Evolutionary conservation across 257 asterid species (phyloP).

Genomic region (Jaltomata sinuosa): DNA sequence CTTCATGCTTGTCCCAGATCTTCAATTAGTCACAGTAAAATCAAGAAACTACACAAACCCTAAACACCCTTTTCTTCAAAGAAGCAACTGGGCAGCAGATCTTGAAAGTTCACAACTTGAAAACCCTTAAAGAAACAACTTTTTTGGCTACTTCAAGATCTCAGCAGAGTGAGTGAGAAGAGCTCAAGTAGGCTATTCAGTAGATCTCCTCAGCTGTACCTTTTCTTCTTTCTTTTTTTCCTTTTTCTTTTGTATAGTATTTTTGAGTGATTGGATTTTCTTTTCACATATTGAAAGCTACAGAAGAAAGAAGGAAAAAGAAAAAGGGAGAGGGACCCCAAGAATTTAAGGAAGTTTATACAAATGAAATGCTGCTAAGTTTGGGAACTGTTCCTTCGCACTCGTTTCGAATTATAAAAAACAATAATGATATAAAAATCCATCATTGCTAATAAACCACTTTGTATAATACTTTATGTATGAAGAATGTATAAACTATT

Average conservation of each 20-base stretch:
- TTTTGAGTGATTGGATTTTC: neutral
- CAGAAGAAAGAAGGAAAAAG: neutral
- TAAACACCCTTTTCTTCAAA: neutral
- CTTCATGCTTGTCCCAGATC: conserved; percentile 21
- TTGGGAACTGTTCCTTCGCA: neutral
- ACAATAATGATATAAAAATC: neutral
- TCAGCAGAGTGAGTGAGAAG: neutral
- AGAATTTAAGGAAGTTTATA: conserved; percentile 11
- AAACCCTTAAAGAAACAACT: conserved; percentile 49
- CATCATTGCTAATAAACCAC: neutral
- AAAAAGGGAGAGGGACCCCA: neutral
- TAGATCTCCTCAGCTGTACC: conserved; percentile 12
- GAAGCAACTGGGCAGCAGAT: conserved; percentile 33
- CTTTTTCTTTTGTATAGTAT: no score
- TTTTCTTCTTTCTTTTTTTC: neutral
- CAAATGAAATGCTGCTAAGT: neutral
- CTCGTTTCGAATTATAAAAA: neutral
- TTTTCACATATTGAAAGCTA: conserved; percentile 3
- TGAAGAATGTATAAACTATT: no score
- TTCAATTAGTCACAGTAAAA: neutral
- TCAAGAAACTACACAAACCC: neutral
- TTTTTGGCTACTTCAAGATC: conserved; percentile 30
- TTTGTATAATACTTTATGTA: no score
- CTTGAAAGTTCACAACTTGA: conserved; percentile 29
- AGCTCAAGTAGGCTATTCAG: conserved; percentile 9